Base-by-base conservation (phyloP, 1,139 yeast genomes). In the Candida sojae region DNA sequence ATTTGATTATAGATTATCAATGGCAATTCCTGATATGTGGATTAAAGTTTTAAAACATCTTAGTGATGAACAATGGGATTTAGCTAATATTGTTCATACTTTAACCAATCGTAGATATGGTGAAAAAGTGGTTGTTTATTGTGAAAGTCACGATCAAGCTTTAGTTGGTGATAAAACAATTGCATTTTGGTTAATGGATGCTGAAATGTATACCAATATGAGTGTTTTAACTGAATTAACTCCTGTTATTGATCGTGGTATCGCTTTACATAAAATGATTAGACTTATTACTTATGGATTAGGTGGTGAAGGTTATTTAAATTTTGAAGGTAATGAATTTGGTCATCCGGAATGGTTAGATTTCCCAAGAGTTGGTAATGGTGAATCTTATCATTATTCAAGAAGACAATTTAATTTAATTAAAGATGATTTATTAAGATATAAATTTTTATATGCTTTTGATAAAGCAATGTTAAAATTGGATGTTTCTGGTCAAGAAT, bases 21-120 rank as follows among this genome's bases (percentile, higher is more conserved):
- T 93, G 99, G 98, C 98, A 1, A 78, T 93, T 52, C 99, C 99
- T 5, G 99, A 93, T 67, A 92, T 92, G 98, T 93, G 99, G 98
- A 93, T 93, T 70, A 93, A 93, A 67, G 70, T 91, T 45, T 71
- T 93, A 58, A 93, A 93, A 64, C 97, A 92, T 63, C 73, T 79
- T 53, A 62, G 71, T 35, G 99, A 93, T 64, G 97, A 92, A 54
- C 87, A 90, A 47, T 93, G 99, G 99, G 91, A 92, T 60, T 67
- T 93, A 72, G 92, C 87, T 32, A 75, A 78, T 52, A 90, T 93
- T 50, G 86, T 85, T 23, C 86, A 82, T 62, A 89, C 96, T 1
- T 78, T 93, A 58, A 85, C 96, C 40, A 93, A 93, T 70, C 80
- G 99, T 60, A 82, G 99, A 57, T 84, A 91, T 65, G 84, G 85